Evolutionary conservation across 2,329 filamentous ascomycete genomes (phyloP).

Genomic region (Dactylellina leptospora): DNA sequence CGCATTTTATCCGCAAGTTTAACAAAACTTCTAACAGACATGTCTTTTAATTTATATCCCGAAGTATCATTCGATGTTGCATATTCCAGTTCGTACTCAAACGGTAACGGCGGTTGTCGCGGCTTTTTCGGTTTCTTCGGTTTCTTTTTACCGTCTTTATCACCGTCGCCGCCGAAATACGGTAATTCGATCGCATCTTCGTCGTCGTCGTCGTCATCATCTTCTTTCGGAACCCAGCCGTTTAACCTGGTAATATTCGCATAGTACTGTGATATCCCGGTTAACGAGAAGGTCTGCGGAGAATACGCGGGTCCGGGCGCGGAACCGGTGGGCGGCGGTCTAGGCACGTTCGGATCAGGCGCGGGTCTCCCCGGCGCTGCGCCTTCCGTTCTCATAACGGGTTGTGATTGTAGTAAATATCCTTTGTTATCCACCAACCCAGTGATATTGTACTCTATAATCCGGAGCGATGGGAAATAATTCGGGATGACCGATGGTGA

Average conservation of each 20-base stretch:
- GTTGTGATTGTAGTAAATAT: conserved; percentile 63
- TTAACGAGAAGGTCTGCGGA: conserved; percentile 79
- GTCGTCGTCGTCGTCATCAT: conserved; percentile 64
- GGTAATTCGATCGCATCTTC: conserved; percentile 56
- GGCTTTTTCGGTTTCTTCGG: conserved; percentile 67
- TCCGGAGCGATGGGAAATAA: conserved; percentile 85
- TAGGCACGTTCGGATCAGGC: conserved; percentile 63
- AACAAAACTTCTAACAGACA: conserved; percentile 84
- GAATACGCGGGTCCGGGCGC: conserved; percentile 90
- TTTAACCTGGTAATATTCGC: conserved; percentile 93
- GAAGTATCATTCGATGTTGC: conserved; percentile 74
- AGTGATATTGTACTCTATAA: conserved; percentile 92
- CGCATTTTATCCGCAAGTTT: conserved; percentile 80
- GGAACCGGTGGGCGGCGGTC: conserved; percentile 74
- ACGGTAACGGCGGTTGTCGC: conserved; percentile 64
- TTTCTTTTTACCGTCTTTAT: conserved; percentile 54
- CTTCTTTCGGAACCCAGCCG: conserved; percentile 55
- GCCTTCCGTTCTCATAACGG: conserved; percentile 54
- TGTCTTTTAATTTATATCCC: conserved; percentile 77
- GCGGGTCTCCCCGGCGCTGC: conserved; percentile 63
- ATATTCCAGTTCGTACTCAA: conserved; percentile 85
- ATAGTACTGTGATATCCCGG: conserved; percentile 88
- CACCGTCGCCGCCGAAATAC: conserved; percentile 57
- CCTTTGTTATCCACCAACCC: conserved; percentile 66
- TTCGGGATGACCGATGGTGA: conserved; percentile 90